Evolutionary conservation across 2,329 filamentous ascomycete genomes (phyloP).

Genomic region (Penicillium sp.): DNA sequence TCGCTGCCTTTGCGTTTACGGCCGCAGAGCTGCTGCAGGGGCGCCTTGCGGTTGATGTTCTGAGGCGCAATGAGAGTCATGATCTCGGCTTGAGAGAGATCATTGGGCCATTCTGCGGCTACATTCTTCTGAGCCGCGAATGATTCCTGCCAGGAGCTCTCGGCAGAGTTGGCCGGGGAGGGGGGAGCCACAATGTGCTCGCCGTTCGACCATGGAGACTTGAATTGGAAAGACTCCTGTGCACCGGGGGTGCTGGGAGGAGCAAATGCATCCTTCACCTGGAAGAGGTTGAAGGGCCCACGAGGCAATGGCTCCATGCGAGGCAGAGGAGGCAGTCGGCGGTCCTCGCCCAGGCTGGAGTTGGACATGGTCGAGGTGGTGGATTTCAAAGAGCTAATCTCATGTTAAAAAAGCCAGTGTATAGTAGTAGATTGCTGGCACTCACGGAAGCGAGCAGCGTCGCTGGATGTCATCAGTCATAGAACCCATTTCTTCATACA

Average conservation of each 20-base stretch:
- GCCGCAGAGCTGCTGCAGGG: slow-evolving; percentile 44
- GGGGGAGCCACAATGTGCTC: slow-evolving; percentile 40
- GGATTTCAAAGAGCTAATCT: slow-evolving; percentile 25
- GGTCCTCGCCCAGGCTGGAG: slow-evolving; percentile 38
- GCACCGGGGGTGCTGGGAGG: slow-evolving; percentile 39
- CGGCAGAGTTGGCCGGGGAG: slow-evolving; percentile 43
- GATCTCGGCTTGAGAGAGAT: slow-evolving; percentile 39
- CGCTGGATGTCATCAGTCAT: slow-evolving; percentile 34
- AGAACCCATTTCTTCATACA: slow-evolving; percentile 38
- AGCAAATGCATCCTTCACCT: slow-evolving; percentile 30
- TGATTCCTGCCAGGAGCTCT: slow-evolving; percentile 41
- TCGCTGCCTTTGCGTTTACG: slow-evolving; percentile 44
- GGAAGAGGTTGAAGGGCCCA: slow-evolving; percentile 44
- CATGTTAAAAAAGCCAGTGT: slow-evolving; percentile 1
- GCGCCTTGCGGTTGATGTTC: slow-evolving; percentile 44
- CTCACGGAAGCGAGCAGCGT: slow-evolving; percentile 44
- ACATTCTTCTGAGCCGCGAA: slow-evolving; percentile 33
- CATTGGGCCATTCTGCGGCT: slow-evolving; percentile 37
- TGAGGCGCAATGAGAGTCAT: slow-evolving; percentile 40
- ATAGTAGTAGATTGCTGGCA: neutral
- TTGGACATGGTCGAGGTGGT: slow-evolving; percentile 20
- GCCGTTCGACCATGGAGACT: slow-evolving; percentile 33
- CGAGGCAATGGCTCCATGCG: slow-evolving; percentile 42
- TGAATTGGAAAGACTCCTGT: slow-evolving; percentile 41
- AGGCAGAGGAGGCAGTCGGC: slow-evolving; percentile 43